These are phyloP conservation scores for Crotalaria pallida DNA, from an alignment of 306 rosid species.

Conservation along the genomic window DNA sequence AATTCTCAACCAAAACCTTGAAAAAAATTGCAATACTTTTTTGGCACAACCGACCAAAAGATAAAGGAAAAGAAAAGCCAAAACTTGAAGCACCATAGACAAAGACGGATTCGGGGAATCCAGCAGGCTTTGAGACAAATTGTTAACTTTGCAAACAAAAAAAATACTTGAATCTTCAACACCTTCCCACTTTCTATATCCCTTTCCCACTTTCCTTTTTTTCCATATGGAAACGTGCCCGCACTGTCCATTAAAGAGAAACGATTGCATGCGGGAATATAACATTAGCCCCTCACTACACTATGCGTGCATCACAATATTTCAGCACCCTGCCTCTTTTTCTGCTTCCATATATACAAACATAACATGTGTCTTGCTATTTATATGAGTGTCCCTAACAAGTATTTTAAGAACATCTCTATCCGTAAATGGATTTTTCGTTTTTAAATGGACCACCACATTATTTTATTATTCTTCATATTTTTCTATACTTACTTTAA, in stretches of 20 bases:
- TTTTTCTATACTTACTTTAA: too few species aligned
- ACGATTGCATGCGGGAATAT: conserved; percentile 88
- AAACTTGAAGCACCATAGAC: conserved; percentile 31
- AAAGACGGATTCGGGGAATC: conserved; percentile 27
- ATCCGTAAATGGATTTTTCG: too few species aligned
- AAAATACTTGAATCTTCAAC: neutral
- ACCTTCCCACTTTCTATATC: conserved; percentile 17
- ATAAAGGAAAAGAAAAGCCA: conserved; percentile 35
- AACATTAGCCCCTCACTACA: conserved; percentile 32
- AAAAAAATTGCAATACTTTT: conserved; percentile 29
- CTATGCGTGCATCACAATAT: conserved; percentile 53
- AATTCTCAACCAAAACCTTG: conserved; percentile 6
- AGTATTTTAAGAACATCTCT: too few species aligned
- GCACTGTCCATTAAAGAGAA: conserved; percentile 53
- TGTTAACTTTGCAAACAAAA: conserved; percentile 38
- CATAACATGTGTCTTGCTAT: neutral
- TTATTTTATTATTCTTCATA: too few species aligned
- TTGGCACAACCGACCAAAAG: conserved; percentile 49
- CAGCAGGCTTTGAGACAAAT: conserved; percentile 31
- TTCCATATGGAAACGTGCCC: conserved; percentile 62
- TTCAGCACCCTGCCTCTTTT: conserved; percentile 26
- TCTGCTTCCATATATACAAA: conserved; percentile 4
- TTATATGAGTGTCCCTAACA: too few species aligned
- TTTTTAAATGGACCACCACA: too few species aligned
- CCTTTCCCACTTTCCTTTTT: conserved; percentile 23